A percentile compares a stretch with the other conserved stretches of the same genome.
Conservation (phyloP, 768 basidiomycete species). For the Lentinula edodes region DNA sequence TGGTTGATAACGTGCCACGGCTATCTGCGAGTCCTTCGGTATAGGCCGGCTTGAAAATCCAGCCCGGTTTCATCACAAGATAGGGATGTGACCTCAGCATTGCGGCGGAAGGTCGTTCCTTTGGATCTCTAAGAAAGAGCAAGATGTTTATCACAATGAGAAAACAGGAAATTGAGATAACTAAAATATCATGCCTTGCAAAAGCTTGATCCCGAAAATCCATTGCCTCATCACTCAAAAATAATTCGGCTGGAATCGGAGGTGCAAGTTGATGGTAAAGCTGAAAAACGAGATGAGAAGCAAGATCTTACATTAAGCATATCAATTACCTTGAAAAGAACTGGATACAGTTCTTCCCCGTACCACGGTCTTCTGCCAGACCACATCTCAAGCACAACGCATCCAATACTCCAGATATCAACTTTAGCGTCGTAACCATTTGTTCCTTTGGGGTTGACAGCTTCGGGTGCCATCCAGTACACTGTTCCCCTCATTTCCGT, state of each 20-base stretch:
- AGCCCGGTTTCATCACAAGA: slow-evolving; percentile 10
- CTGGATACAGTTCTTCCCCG: slow-evolving; percentile 63
- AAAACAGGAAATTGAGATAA: neutral
- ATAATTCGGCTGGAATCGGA: slow-evolving; percentile 67
- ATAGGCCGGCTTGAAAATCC: slow-evolving; percentile 16
- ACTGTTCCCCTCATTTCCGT: slow-evolving; percentile 87
- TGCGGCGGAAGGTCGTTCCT: slow-evolving; percentile 60
- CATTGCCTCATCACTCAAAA: slow-evolving; percentile 53
- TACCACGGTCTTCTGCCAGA: slow-evolving; percentile 87
- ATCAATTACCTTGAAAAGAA: slow-evolving; percentile 68
- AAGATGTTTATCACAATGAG: neutral
- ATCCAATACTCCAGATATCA: slow-evolving; percentile 95
- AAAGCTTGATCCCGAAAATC: slow-evolving; percentile 80
- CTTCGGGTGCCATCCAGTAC: slow-evolving; percentile 96
- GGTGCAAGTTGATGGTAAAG: slow-evolving; percentile 65
- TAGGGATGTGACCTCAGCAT: slow-evolving; percentile 46
- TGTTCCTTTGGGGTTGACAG: slow-evolving; percentile 58
- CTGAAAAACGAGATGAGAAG: slow-evolving; percentile 26
- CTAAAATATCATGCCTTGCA: slow-evolving; percentile 43
- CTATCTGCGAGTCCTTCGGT: slow-evolving; percentile 11
- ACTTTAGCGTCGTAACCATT: slow-evolving; percentile 86
- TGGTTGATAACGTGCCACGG: neutral
- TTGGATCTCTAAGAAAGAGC: slow-evolving; percentile 49
- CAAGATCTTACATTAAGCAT: neutral
- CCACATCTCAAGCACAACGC: slow-evolving; percentile 95